Conservation (phyloP, 2,329 filamentous ascomycete species). For the Ophiostoma australiae region DNA sequence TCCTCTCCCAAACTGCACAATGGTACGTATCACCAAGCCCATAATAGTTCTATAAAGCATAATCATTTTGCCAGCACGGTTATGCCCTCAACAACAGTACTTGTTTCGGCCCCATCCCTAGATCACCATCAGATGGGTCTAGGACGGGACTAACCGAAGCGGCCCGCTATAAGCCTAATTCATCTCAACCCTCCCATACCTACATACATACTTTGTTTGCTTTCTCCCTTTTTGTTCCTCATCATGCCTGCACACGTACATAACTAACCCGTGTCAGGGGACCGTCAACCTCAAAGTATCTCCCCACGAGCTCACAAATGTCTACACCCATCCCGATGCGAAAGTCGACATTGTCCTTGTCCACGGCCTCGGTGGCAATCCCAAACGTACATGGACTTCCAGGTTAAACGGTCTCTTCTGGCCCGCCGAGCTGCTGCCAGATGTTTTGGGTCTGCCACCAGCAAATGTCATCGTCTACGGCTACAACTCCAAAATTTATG, state of each 20-base stretch:
- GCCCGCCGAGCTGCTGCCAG: constrained; percentile 63
- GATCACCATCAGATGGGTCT: not conserved
- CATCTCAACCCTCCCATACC: not conserved
- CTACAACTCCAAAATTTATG: constrained; percentile 64
- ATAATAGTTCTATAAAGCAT: not conserved
- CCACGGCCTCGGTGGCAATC: constrained; percentile 64
- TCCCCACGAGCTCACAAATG: constrained; percentile 54
- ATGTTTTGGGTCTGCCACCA: constrained; percentile 50
- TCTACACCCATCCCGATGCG: constrained; percentile 56
- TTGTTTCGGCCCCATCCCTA: not conserved
- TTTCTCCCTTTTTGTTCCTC: not conserved
- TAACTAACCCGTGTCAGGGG: constrained; percentile 2
- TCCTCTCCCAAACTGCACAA: not conserved
- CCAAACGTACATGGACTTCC: constrained; percentile 58
- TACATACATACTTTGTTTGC: not conserved
- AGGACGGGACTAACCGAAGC: not conserved
- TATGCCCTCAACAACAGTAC: not conserved
- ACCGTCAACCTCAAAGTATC: constrained; percentile 18
- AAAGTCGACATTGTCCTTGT: constrained; percentile 64
- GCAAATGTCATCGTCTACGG: constrained; percentile 67
- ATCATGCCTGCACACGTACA: not conserved
- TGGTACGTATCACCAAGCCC: not conserved
- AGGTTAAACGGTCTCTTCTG: constrained; percentile 58
- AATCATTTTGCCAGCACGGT: not conserved
- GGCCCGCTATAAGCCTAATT: not conserved